Conservation (phyloP, 345 rosid genomes). For the Moricandia arvensis region DNA sequence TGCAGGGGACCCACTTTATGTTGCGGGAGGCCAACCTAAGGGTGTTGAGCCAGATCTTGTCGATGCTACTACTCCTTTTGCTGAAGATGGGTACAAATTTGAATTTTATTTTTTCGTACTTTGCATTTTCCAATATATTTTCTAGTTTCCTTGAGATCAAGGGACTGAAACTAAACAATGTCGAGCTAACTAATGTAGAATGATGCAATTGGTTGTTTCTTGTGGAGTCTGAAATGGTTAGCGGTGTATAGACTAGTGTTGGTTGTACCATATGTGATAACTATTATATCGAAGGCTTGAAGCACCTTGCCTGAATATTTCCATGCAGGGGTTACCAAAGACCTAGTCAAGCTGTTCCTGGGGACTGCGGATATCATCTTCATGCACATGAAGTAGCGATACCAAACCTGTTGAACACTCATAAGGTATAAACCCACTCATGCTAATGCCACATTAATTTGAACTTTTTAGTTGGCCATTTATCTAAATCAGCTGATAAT, state of each 20-base stretch:
- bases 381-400: conserved; percentile 73
- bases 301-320: conserved; percentile 1
- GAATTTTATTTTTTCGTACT: not conserved
- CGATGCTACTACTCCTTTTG: conserved; percentile 43
- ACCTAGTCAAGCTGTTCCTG: conserved; percentile 71
- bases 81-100: conserved; percentile 63
- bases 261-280: not conserved
- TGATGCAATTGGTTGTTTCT: not conserved
- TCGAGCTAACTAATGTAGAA: not conserved
- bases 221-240: not conserved
- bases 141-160: not conserved
- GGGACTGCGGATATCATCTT: conserved; percentile 83
- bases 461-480: not conserved
- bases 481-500: not conserved
- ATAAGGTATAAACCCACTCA: conserved; percentile 46
- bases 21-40: conserved; percentile 67
- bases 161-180: not conserved
- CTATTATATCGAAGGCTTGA: no score
- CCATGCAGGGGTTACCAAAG: conserved; percentile 66
- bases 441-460: not conserved
- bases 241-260: not conserved
- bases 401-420: conserved; percentile 48
- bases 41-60: conserved; percentile 43
- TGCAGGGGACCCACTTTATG: conserved; percentile 85
- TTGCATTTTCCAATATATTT: not conserved